Evolutionary conservation across 1,284 basidiomycete species (phyloP).

Genomic region (Naganishia liquefaciens): DNA sequence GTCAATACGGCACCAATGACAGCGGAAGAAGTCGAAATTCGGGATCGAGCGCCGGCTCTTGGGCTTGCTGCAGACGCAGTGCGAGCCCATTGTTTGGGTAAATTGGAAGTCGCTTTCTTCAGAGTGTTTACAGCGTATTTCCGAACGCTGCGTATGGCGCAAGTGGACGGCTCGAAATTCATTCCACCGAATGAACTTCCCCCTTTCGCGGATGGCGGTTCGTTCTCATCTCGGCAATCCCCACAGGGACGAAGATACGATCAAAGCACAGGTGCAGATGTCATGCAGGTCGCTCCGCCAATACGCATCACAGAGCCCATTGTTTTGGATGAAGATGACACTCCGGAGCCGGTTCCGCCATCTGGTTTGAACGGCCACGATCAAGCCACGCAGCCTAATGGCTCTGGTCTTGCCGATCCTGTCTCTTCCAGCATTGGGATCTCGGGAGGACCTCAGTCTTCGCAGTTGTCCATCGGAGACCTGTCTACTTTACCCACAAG

Average conservation of each 20-base stretch:
- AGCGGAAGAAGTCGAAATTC: conserved; percentile 7
- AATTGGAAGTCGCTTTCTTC: conserved; percentile 15
- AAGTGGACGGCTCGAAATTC: too few species aligned
- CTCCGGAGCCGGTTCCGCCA: background rate
- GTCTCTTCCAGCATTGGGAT: conserved; percentile 17
- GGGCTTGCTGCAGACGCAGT: conserved; percentile 3
- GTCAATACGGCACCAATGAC: background rate
- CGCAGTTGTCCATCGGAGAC: conserved; percentile 5
- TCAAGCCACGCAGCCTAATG: background rate
- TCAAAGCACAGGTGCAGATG: background rate
- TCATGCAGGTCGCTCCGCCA: conserved; percentile 18
- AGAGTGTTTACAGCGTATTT: conserved; percentile 14
- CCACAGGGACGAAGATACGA: too few species aligned
- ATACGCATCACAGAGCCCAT: conserved; percentile 24
- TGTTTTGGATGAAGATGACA: conserved; percentile 17
- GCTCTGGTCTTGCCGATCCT: conserved; percentile 10
- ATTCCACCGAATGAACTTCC: too few species aligned
- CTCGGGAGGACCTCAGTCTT: conserved; percentile 3
- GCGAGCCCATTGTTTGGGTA: conserved; percentile 15
- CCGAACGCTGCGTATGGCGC: background rate
- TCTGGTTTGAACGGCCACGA: background rate
- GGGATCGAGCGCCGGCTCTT: background rate
- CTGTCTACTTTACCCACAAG: background rate
- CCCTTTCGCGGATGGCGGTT: too few species aligned
- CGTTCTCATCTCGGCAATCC: too few species aligned